A percentile compares a stretch with the other conserved stretches of the same genome.
These are phyloP conservation scores for Boletus insuetus DNA, from an alignment of 768 basidiomycete species.

Conservation along the genomic window DNA sequence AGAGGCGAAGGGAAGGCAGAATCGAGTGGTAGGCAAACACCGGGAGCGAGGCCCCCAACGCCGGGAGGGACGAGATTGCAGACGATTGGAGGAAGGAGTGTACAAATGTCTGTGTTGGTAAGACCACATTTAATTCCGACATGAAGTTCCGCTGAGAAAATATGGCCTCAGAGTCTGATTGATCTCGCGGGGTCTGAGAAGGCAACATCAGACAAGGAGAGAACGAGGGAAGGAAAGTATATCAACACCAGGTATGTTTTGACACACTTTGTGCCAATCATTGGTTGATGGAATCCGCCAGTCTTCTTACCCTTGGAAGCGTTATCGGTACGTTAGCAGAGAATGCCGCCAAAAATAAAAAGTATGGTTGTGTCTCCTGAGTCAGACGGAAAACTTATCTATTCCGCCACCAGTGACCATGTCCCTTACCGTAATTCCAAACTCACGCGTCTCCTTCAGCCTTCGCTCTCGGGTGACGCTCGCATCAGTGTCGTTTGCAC, in stretches of 20 bases:
- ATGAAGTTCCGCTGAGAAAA: neutral
- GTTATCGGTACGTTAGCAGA: slow-evolving; percentile 93
- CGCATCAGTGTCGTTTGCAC: slow-evolving; percentile 96
- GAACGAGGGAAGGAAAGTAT: slow-evolving; percentile 94
- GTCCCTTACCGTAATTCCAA: slow-evolving; percentile 96
- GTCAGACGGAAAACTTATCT: neutral
- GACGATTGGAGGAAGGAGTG: slow-evolving; percentile 74
- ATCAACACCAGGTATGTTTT: slow-evolving; percentile 79
- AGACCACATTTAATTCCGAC: slow-evolving; percentile 5
- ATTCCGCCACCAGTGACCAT: slow-evolving; percentile 56
- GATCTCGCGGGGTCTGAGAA: slow-evolving; percentile 97
- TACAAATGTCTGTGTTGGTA: slow-evolving; percentile 74
- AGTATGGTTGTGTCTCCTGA: slow-evolving; percentile 34
- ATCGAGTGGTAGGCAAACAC: slow-evolving; percentile 48
- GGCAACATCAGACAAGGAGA: slow-evolving; percentile 92
- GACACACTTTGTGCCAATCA: no score
- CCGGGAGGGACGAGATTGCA: slow-evolving; percentile 67
- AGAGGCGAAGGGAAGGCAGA: slow-evolving; percentile 47
- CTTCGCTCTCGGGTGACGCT: slow-evolving; percentile 92
- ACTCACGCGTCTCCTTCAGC: slow-evolving; percentile 90
- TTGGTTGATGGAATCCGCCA: slow-evolving; percentile 26
- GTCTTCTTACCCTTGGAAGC: slow-evolving; percentile 86
- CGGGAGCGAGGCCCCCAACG: slow-evolving; percentile 47
- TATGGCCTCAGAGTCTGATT: slow-evolving; percentile 66
- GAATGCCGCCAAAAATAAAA: slow-evolving; percentile 75